Percentiles rank a stretch among this genome's conserved stretches.
phyloP scores from a whole-genome alignment of 495 filamentous ascomycete species.

The Tuber melanosporum region DNA sequence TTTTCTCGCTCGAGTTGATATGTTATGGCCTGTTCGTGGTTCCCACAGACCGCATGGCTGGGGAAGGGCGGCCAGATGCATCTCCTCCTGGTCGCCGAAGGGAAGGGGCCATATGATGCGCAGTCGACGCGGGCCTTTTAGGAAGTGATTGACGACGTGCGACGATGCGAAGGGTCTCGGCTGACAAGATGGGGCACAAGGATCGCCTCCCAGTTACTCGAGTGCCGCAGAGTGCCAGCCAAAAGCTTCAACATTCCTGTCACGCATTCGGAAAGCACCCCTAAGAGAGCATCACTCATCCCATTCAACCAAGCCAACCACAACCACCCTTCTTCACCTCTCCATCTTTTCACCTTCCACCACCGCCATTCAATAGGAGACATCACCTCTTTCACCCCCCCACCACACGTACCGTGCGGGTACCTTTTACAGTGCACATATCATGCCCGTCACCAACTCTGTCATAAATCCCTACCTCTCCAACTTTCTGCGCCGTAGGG shows the following conservation, averaged over 20 bases:
- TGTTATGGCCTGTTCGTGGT: slow-evolving; percentile 36
- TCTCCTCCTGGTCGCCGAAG: slow-evolving; percentile 37
- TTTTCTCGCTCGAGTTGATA: slow-evolving; percentile 19
- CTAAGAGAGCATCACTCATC: background rate
- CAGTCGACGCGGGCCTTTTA: slow-evolving; percentile 31
- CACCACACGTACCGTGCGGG: background rate
- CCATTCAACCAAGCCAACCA: background rate
- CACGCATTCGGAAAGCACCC: slow-evolving; percentile 20
- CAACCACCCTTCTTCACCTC: background rate
- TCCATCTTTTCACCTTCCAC: background rate
- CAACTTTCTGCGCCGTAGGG: background rate
- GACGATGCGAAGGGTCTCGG: slow-evolving; percentile 31
- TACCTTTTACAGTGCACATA: background rate
- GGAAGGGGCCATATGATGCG: slow-evolving; percentile 39
- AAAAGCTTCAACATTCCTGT: slow-evolving; percentile 39
- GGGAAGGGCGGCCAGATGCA: slow-evolving; percentile 36
- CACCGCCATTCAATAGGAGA: slow-evolving; percentile 1
- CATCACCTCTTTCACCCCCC: background rate
- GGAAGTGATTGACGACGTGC: slow-evolving; percentile 38
- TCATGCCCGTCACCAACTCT: background rate
- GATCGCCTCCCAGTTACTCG: slow-evolving; percentile 24
- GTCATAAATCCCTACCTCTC: background rate
- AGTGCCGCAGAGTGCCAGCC: slow-evolving; percentile 23
- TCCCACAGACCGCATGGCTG: slow-evolving; percentile 39
- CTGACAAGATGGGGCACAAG: slow-evolving; percentile 39